A percentile compares a stretch with the other conserved stretches of the same genome.
These are phyloP conservation scores for Penicillium frequentans DNA, from an alignment of 2,329 filamentous ascomycete genomes.

Conservation along the genomic window DNA sequence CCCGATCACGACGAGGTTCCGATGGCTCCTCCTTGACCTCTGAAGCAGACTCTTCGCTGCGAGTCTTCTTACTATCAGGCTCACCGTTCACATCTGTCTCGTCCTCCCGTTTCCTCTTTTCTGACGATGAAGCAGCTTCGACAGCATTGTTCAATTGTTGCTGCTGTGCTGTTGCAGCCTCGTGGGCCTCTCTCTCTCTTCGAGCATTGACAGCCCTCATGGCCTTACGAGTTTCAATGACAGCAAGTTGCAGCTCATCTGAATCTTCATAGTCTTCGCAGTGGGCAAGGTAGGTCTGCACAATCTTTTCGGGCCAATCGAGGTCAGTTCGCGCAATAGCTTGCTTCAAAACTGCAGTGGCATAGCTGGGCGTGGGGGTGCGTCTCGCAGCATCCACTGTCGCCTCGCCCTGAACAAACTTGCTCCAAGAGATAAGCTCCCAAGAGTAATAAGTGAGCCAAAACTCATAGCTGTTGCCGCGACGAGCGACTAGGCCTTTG, in stretches of 20 bases:
- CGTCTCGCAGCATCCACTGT: constrained; percentile 56
- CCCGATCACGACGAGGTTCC: constrained; percentile 74
- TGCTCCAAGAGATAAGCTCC: constrained; percentile 75
- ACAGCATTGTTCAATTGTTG: constrained; percentile 22
- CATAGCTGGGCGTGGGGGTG: constrained; percentile 66
- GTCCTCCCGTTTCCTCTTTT: constrained; percentile 72
- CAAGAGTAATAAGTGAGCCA: constrained; percentile 91
- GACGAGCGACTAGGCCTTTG: constrained; percentile 67
- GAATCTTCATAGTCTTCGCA: constrained; percentile 89
- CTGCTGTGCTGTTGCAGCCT: constrained; percentile 47
- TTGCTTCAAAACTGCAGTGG: constrained; percentile 73
- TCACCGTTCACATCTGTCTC: constrained; percentile 53
- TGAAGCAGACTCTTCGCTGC: constrained; percentile 41
- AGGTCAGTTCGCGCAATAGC: constrained; percentile 58
- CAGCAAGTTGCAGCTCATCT: constrained; percentile 69
- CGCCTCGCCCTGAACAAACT: constrained; percentile 54
- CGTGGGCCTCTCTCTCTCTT: constrained; percentile 65
- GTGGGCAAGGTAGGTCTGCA: constrained; percentile 49
- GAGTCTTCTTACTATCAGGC: constrained; percentile 69
- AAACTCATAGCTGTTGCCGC: constrained; percentile 83
- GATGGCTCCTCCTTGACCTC: constrained; percentile 33
- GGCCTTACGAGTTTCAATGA: constrained; percentile 71
- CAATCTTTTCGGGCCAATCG: constrained; percentile 53
- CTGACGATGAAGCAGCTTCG: constrained; percentile 24
- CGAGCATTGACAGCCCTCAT: constrained; percentile 63